phyloP scores from a whole-genome alignment of 2,329 filamentous ascomycete species.

The Corynespora cassiicola region DNA sequence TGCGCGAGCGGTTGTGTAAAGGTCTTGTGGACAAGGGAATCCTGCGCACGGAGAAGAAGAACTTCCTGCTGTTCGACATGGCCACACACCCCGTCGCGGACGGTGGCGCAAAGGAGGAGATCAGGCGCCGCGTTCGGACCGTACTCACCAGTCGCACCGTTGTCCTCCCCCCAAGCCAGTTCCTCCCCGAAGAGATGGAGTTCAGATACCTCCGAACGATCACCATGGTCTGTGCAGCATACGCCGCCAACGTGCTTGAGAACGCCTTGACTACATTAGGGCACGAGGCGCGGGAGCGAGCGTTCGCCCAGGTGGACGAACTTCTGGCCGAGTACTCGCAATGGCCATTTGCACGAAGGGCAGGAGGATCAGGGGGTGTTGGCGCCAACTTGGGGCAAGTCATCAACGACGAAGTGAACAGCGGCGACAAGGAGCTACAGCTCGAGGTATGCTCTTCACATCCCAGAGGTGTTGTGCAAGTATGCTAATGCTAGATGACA shows the following conservation, averaged over 20 bases:
- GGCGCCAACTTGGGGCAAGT: constrained; percentile 91
- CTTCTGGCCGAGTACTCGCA: constrained; percentile 95
- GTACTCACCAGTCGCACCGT: constrained; percentile 93
- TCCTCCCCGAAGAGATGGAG: constrained; percentile 91
- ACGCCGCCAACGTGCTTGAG: constrained; percentile 96
- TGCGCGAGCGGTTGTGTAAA: constrained; percentile 95
- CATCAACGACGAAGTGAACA: constrained; percentile 85
- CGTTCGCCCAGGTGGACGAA: constrained; percentile 97
- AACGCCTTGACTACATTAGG: constrained; percentile 94
- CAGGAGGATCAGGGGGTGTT: constrained; percentile 78
- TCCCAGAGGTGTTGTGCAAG: background rate
- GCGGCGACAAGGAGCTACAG: constrained; percentile 89
- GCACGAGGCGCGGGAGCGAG: constrained; percentile 91
- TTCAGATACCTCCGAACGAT: constrained; percentile 93
- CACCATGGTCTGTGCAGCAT: constrained; percentile 96
- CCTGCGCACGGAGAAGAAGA: constrained; percentile 96
- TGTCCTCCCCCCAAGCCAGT: constrained; percentile 83
- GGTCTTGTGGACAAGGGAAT: constrained; percentile 99
- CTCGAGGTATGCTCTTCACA: constrained; percentile 71
- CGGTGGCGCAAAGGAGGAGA: constrained; percentile 96
- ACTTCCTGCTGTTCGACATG: constrained; percentile 99
- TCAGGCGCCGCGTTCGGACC: constrained; percentile 88
- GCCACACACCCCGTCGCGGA: constrained; percentile 97
- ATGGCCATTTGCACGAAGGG: constrained; percentile 90
- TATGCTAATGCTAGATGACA: constrained; percentile 24